Conservation (phyloP, 371 early-diverging fungal species). For the Umbelopsis sp. region DNA sequence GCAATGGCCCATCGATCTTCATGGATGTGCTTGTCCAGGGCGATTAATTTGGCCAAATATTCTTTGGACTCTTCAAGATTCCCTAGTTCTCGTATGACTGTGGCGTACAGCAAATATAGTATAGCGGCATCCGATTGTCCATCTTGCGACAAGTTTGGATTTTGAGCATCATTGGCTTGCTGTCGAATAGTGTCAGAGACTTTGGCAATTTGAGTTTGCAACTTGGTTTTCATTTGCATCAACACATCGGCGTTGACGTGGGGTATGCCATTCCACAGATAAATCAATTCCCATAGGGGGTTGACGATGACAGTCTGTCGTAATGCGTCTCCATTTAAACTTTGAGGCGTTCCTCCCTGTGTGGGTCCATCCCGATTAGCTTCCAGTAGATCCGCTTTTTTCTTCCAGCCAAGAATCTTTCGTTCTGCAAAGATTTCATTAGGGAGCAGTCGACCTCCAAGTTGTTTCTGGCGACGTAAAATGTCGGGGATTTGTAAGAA, state of each 20-base stretch:
- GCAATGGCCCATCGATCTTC: slow-evolving; percentile 34
- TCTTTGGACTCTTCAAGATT: slow-evolving; percentile 34
- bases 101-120: slow-evolving; percentile 40
- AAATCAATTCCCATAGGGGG: slow-evolving; percentile 53
- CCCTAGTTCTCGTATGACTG: slow-evolving; percentile 41
- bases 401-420: slow-evolving; percentile 45
- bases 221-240: slow-evolving; percentile 30
- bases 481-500: slow-evolving; percentile 46
- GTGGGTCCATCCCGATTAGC: slow-evolving; percentile 3
- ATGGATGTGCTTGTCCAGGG: slow-evolving; percentile 17
- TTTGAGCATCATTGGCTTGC: background rate
- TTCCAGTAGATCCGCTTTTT: slow-evolving; percentile 24
- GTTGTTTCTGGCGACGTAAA: slow-evolving; percentile 37
- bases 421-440: slow-evolving; percentile 52
- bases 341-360: slow-evolving; percentile 23
- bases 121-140: slow-evolving; percentile 29
- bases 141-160: slow-evolving; percentile 2
- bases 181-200: background rate
- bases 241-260: slow-evolving; percentile 36
- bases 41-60: slow-evolving; percentile 27
- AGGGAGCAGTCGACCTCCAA: slow-evolving; percentile 41
- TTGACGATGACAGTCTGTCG: slow-evolving; percentile 39
- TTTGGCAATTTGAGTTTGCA: background rate
- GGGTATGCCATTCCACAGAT: slow-evolving; percentile 53
- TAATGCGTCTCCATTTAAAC: slow-evolving; percentile 33